A percentile compares a stretch with the other conserved stretches of the same genome.
Conservation (phyloP, 129 eudicot species). For the Pseudognaphalium luteoalbum region DNA sequence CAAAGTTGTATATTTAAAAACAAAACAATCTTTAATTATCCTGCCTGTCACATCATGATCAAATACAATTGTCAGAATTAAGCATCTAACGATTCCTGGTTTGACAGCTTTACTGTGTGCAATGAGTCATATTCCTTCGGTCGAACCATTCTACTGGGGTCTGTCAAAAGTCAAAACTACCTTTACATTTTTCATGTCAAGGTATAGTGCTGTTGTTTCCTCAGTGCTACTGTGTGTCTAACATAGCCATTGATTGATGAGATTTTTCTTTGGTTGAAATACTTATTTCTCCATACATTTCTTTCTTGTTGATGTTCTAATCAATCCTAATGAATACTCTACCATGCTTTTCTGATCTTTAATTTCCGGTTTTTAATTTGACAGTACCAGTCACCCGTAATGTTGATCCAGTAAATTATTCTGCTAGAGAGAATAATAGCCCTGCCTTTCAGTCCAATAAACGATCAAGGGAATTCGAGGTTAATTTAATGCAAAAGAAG, state of each 20-base stretch:
- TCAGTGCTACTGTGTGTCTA: neutral
- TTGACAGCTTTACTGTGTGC: constrained; percentile 3
- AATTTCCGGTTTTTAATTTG: neutral
- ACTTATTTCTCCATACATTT: constrained; percentile 1
- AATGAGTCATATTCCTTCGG: neutral
- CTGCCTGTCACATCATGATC: neutral
- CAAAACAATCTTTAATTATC: neutral
- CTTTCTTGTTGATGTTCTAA: neutral
- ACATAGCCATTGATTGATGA: neutral
- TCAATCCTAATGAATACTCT: neutral
- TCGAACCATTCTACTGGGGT: neutral
- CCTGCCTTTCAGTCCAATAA: constrained; percentile 56
- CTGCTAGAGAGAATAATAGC: constrained; percentile 54
- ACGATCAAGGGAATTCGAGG: constrained; percentile 59
- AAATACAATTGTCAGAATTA: neutral
- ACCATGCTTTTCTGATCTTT: no score
- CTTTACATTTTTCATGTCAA: neutral
- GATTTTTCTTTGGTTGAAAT: neutral
- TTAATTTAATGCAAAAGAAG: constrained; percentile 69
- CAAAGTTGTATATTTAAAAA: neutral
- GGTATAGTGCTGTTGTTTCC: neutral
- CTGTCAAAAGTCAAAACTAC: neutral
- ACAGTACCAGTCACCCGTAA: constrained; percentile 65
- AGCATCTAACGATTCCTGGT: neutral
- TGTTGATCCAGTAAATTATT: constrained; percentile 68